Evolutionary conservation across 805 yeast species (phyloP).

Genomic region (Cyberlindnera amylophila): DNA sequence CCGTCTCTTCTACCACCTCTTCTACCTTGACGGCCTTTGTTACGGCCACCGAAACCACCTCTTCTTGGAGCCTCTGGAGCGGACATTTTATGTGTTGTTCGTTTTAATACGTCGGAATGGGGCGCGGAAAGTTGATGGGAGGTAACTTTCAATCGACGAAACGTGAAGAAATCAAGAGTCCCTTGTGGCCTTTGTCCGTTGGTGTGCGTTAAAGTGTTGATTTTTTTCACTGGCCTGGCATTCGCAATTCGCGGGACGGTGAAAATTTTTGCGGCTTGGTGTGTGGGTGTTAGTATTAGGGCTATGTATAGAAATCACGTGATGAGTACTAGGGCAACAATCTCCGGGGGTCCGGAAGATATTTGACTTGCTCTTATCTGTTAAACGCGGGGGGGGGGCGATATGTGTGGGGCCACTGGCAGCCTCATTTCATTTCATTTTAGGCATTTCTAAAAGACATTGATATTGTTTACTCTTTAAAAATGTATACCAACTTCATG

Average conservation of each 20-base stretch:
- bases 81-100: slow-evolving; percentile 33
- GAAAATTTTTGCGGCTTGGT: neutral
- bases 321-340: no score
- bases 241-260: neutral
- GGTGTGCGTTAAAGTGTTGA: neutral
- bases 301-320: no score
- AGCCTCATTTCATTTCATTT: no score
- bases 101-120: slow-evolving; percentile 40
- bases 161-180: slow-evolving; percentile 1
- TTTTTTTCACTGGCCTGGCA: slow-evolving; percentile 7
- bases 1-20: slow-evolving; percentile 77
- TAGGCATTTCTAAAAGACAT: no score
- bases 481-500: no score
- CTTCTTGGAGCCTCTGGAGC: slow-evolving; percentile 41
- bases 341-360: neutral
- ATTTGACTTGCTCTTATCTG: slow-evolving; percentile 4
- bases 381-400: slow-evolving; percentile 4
- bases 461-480: no score
- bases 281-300: neutral
- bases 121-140: slow-evolving; percentile 50
- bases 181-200: neutral
- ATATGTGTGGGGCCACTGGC: neutral
- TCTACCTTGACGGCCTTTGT: slow-evolving; percentile 59
- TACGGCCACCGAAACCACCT: slow-evolving; percentile 53
- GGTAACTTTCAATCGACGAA: slow-evolving; percentile 53